Conservation (phyloP, 139 green algal species). For the Ettlia oleoabundans region DNA sequence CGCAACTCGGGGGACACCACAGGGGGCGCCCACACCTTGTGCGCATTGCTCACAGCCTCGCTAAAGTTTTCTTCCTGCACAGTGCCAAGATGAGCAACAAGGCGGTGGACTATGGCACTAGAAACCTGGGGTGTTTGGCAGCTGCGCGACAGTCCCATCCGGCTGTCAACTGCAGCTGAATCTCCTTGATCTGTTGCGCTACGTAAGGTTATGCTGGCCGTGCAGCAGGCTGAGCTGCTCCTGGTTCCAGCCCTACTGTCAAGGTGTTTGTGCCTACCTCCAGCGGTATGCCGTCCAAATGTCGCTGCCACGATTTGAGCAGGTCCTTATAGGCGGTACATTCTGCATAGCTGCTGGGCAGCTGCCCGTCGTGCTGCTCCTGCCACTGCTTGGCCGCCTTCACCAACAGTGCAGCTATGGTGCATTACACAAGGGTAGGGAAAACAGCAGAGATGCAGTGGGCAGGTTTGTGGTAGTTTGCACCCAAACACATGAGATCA, state of each 20-base stretch:
- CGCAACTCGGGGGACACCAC: constrained; percentile 58
- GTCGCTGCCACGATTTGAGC: constrained; percentile 65
- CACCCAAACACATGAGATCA: background rate
- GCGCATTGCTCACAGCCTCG: constrained; percentile 85
- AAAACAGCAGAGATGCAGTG: background rate
- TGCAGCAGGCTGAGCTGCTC: too few species aligned
- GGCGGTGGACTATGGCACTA: background rate
- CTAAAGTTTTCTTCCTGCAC: constrained; percentile 91
- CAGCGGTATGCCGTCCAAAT: constrained; percentile 63
- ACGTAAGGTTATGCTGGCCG: too few species aligned
- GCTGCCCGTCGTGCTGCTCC: constrained; percentile 42
- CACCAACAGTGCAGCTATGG: constrained; percentile 72
- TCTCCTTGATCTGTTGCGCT: too few species aligned
- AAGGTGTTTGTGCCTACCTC: constrained; percentile 40
- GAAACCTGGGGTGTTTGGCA: too few species aligned
- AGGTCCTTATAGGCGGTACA: constrained; percentile 72
- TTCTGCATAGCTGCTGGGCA: constrained; percentile 68
- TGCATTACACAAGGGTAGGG: background rate
- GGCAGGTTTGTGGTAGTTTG: background rate
- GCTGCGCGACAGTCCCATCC: too few species aligned
- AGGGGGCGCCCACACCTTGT: constrained; percentile 58
- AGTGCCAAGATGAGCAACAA: background rate
- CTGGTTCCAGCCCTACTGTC: too few species aligned
- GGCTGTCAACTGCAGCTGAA: too few species aligned
- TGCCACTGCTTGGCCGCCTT: constrained; percentile 67